Conservation (phyloP, 2,329 filamentous ascomycete genomes). For the Sarocladiaceae sp. region DNA sequence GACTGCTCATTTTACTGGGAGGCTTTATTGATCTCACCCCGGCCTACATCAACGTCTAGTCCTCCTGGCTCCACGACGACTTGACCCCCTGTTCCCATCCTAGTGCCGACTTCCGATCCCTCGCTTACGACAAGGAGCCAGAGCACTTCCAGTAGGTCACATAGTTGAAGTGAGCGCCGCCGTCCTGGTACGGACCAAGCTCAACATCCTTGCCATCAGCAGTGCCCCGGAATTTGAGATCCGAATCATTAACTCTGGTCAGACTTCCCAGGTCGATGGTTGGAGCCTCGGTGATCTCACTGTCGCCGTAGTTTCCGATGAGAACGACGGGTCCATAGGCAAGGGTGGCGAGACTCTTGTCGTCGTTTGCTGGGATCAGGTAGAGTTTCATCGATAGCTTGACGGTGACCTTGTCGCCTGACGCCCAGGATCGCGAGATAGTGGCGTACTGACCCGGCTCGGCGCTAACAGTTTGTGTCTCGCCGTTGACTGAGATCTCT, state of each 20-base stretch:
- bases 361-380: constrained; percentile 42
- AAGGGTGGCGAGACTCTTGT: constrained; percentile 36
- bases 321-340: constrained; percentile 43
- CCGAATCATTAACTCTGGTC: constrained; percentile 15
- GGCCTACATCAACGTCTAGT: no score
- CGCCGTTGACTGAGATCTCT: constrained; percentile 36
- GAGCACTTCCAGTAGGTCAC: constrained; percentile 34
- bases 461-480: constrained; percentile 18
- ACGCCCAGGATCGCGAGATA: constrained; percentile 35
- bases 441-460: constrained; percentile 36
- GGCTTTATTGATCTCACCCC: no score
- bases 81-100: no score
- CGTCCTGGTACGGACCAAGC: constrained; percentile 36
- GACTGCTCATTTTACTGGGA: no score
- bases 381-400: constrained; percentile 41
- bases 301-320: constrained; percentile 39
- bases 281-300: constrained; percentile 20
- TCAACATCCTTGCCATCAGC: constrained; percentile 24
- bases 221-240: constrained; percentile 28
- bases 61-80: no score
- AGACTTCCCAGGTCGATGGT: constrained; percentile 25
- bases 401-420: constrained; percentile 37
- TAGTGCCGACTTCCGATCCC: no score
- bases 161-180: constrained; percentile 34
- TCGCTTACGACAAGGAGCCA: neutral